Conservation (phyloP, 805 yeast species). For the Kazachstania bromeliacearum region DNA sequence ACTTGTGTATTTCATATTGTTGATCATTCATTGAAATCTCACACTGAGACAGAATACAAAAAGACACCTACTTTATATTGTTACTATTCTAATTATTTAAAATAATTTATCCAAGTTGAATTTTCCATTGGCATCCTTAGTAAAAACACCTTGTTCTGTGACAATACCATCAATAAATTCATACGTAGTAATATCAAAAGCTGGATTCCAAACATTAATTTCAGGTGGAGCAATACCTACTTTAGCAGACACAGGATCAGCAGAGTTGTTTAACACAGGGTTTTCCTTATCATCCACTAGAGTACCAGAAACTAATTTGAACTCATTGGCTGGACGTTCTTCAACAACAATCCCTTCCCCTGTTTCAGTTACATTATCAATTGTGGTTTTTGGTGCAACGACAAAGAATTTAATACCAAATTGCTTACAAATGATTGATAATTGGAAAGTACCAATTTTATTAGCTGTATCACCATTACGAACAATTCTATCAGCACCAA, state of each 20-base stretch:
- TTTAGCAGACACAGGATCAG: slow-evolving; percentile 34
- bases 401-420: slow-evolving; percentile 74
- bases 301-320: slow-evolving; percentile 69
- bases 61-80: too few species aligned
- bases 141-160: slow-evolving; percentile 61
- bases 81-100: slow-evolving; percentile 4
- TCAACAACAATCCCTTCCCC: slow-evolving; percentile 81
- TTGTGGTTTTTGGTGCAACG: slow-evolving; percentile 91
- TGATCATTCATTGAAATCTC: too few species aligned
- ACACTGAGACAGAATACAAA: too few species aligned
- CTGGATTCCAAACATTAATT: slow-evolving; percentile 88
- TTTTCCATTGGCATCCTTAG: slow-evolving; percentile 41
- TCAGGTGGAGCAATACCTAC: slow-evolving; percentile 81
- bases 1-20: too few species aligned
- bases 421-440: slow-evolving; percentile 61
- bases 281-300: slow-evolving; percentile 31
- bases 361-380: slow-evolving; percentile 53
- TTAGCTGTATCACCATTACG: slow-evolving; percentile 93
- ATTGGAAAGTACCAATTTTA: slow-evolving; percentile 89
- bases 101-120: slow-evolving; percentile 35
- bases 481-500: slow-evolving; percentile 93
- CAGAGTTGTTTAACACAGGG: slow-evolving; percentile 19
- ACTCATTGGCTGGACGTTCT: slow-evolving; percentile 73
- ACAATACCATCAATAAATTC: slow-evolving; percentile 77
- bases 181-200: slow-evolving; percentile 89